Base-by-base conservation (phyloP, 2,329 filamentous ascomycete species). In the Paracamarosporium sp. region DNA sequence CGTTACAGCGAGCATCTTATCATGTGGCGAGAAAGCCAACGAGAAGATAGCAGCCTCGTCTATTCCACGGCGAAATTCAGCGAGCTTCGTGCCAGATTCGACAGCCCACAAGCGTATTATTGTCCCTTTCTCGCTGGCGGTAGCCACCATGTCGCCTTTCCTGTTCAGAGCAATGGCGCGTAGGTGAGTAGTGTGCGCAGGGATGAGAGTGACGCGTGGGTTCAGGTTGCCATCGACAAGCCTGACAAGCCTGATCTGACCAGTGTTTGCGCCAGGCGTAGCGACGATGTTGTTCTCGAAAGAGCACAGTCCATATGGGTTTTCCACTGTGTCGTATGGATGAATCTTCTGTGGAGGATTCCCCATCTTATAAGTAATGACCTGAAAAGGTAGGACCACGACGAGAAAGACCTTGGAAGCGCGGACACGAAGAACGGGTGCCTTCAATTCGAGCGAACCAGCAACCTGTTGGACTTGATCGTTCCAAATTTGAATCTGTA, bases 91-190 rank as follows among this genome's bases (percentile, higher is more conserved):
- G 71, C 91, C 93, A 66, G 88, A 96, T 52, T 83, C 83, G 1
- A 92, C 94, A 24, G 90, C 86, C 80, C 91, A 98, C 27, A 98
- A 85, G 17, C 94, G 90, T 66, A 98, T 87, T 24, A 99, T 81
- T 0, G 95, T 99, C 31, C 95, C 95, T 82, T 90, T 91, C 76
- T 97, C 91, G 75, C 93, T 97, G 11, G 94, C 94, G 1, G 93
- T 97, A 13, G 93, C 95, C 28, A 98, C 80, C 15, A 96, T 78
- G 47, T 92, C 86, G 3, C 91, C 93, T 70, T 97, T 91, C 0
- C 83, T 84, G 65, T 92, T 96, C 33, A 99, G 80, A 11, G 89
- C 86, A 63, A 99, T 83, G 40, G 93, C 92, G 59, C 90, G 86
- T 17, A 99, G 80, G 0, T 90, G 83, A 0, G 90, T 90, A 4